Conservation (phyloP, 306 rosid species). For the Casuarina equisetifolia region DNA sequence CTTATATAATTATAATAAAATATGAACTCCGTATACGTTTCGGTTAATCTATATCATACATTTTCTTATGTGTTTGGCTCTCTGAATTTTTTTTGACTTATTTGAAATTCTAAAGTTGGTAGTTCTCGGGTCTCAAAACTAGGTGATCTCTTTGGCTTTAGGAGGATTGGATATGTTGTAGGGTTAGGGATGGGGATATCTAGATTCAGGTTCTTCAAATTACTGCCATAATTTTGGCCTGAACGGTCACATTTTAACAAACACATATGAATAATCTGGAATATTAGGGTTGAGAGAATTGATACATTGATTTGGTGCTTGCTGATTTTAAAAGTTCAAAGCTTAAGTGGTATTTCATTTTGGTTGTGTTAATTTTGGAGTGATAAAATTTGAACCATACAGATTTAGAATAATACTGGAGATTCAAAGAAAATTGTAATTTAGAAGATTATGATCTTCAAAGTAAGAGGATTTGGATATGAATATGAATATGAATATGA, state of each 20-base stretch:
- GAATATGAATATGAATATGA: not conserved
- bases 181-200: no score
- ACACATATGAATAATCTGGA: no score
- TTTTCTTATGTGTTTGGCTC: constrained; percentile 4
- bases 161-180: no score
- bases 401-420: no score
- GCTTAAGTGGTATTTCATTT: not conserved
- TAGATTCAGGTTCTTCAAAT: no score
- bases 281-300: not conserved
- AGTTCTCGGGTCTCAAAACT: not conserved
- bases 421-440: no score
- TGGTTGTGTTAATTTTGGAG: not conserved
- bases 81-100: not conserved
- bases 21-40: constrained; percentile 35
- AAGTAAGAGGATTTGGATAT: not conserved
- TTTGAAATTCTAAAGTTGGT: not conserved
- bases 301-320: no score
- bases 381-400: no score
- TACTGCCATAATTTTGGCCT: no score
- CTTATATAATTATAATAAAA: not conserved
- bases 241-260: not conserved
- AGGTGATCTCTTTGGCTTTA: no score
- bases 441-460: no score
- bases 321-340: not conserved
- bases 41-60: constrained; percentile 14